phyloP scores from a whole-genome alignment of 75 land plant species.

The Chamaecyparis obtusa region DNA sequence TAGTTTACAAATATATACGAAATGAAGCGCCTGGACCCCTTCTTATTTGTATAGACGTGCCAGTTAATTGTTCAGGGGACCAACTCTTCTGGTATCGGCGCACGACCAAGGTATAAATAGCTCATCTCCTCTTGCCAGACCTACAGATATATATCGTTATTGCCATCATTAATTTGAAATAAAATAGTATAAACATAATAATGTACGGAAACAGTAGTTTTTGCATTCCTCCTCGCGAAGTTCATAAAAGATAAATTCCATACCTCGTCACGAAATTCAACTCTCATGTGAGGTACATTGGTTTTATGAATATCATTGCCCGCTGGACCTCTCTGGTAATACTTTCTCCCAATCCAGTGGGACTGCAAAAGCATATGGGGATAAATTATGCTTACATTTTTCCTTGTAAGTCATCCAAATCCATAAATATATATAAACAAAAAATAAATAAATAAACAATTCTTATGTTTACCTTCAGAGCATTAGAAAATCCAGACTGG shows the following conservation, averaged over 20 bases:
- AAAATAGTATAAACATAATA: neutral
- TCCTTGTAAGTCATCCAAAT: neutral
- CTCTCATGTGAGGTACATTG: slow-evolving; percentile 91
- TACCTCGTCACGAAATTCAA: slow-evolving; percentile 85
- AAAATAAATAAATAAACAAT: too few species aligned
- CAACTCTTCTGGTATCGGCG: slow-evolving; percentile 45
- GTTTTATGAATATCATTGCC: slow-evolving; percentile 96
- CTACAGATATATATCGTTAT: slow-evolving; percentile 22
- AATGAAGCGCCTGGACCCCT: neutral
- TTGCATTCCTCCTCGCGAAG: slow-evolving; percentile 63
- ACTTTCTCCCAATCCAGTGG: slow-evolving; percentile 84
- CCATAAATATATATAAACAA: neutral
- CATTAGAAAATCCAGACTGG: slow-evolving; percentile 91
- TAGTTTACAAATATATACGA: slow-evolving; percentile 1
- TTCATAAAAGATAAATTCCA: slow-evolving; percentile 18
- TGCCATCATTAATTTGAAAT: neutral
- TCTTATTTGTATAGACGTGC: neutral
- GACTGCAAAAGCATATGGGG: slow-evolving; percentile 32
- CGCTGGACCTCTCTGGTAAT: slow-evolving; percentile 78
- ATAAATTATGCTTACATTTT: neutral
- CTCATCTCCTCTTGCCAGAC: slow-evolving; percentile 93
- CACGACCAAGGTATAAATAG: slow-evolving; percentile 69
- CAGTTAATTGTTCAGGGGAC: slow-evolving; percentile 20
- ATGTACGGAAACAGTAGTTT: neutral
- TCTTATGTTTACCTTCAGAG: slow-evolving; percentile 55